Evolutionary conservation across 2,329 filamentous ascomycete genomes (phyloP).

Genomic region (Exserohilum turcica): DNA sequence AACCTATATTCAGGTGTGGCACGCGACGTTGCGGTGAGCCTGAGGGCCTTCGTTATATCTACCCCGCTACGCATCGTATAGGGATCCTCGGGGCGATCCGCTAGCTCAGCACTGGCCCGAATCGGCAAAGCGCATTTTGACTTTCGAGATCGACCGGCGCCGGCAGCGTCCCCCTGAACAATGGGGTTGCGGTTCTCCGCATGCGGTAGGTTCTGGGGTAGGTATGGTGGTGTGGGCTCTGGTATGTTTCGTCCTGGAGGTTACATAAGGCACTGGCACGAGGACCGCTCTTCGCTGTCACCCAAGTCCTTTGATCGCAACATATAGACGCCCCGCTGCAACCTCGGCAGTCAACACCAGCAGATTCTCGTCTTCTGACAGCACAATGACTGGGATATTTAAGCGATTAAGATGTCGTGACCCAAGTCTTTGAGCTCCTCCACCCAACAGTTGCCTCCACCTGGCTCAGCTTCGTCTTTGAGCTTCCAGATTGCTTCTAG

Average conservation of each 20-base stretch:
- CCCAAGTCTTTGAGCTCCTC: conserved; percentile 41
- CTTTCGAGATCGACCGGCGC: not conserved
- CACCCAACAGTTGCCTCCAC: conserved; percentile 41
- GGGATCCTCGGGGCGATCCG: not conserved
- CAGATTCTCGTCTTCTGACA: not conserved
- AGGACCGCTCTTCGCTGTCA: not conserved
- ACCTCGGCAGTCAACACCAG: not conserved
- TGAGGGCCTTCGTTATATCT: not conserved
- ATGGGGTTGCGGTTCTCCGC: not conserved
- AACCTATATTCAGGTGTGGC: not conserved
- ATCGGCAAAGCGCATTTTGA: not conserved
- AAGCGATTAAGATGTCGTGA: conserved; percentile 42
- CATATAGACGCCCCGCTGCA: not conserved
- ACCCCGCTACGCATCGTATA: not conserved
- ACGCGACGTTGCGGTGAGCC: not conserved
- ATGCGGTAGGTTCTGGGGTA: not conserved
- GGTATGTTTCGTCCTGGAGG: not conserved
- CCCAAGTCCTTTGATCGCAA: not conserved
- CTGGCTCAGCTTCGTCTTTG: conserved; percentile 30
- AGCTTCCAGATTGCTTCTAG: conserved; percentile 44
- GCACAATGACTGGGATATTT: conserved; percentile 5
- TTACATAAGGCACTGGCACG: not conserved
- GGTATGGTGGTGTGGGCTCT: not conserved
- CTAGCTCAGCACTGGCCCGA: not conserved
- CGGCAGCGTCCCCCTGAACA: not conserved